Base-by-base conservation (phyloP, 257 asterid species). In the Nemophila menziesii region DNA sequence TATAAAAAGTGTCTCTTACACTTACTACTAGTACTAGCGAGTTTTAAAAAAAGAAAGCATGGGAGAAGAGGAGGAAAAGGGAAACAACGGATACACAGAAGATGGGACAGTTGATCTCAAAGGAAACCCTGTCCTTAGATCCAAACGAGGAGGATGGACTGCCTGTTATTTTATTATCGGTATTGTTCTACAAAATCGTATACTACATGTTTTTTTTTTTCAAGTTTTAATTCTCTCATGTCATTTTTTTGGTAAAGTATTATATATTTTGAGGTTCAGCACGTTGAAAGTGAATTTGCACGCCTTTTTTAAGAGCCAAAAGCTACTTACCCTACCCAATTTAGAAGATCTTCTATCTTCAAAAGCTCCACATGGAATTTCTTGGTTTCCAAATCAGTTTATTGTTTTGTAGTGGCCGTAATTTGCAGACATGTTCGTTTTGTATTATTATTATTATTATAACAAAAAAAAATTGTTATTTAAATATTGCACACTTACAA, bases 141-240 rank as follows among this genome's bases (percentile, higher is more conserved):
- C 90, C 39, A 73, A 74, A 34, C 63, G 67, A 5, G 96, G 96
- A 47, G 84, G 96, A 55, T 86, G 96, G 96, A 86, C 64, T 18
- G 94, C 96, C 56, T 86, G 96, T 47, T 72, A 62, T 66, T 86
- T 86, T 41, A 57, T 86, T 58, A 87, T 86, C 43, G 96, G 96
- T 86, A 84, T 8, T 5, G 33, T 12, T 14, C 38, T 55, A 4
- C 29, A 45, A 41, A 34, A 16, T 14, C 12, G 33, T 12, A 11
- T 40, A 1, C 16, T 4, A 11, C 14, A 22, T 19, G 3, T 15
- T 37, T 14, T 22, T 9, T 13, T 16, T 16, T 16, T 16, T 39
- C 44, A 39, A 2, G 9, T 16, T 16, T 16, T 2, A 4, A 16
- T 0, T 39, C 14, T 4, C 11, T 16, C 0, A 16, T 5, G 4